Conservation (phyloP, 2,329 filamentous ascomycete species). For the Phoma sp. region DNA sequence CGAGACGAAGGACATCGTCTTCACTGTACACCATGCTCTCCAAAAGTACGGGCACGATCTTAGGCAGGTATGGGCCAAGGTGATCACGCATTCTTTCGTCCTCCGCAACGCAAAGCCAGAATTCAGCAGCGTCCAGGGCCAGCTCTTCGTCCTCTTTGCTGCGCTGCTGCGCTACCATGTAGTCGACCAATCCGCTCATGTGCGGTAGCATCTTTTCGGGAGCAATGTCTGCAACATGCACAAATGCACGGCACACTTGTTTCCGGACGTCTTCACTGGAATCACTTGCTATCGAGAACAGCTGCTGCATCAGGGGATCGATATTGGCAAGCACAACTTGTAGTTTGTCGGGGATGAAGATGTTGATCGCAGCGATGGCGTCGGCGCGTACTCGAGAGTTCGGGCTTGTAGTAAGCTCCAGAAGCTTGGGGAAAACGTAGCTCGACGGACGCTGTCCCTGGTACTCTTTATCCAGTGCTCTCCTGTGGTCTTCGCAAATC, state of each 20-base stretch:
- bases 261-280: conserved; percentile 80
- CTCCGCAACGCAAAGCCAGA: conserved; percentile 94
- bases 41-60: conserved; percentile 88
- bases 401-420: conserved; percentile 81
- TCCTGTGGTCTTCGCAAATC: conserved; percentile 95
- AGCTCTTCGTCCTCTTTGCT: conserved; percentile 82
- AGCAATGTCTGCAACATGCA: conserved; percentile 86
- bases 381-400: conserved; percentile 78
- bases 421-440: conserved; percentile 86
- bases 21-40: conserved; percentile 96
- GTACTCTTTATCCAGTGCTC: conserved; percentile 83
- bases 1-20: conserved; percentile 86
- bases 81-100: conserved; percentile 78
- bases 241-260: conserved; percentile 92
- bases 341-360: conserved; percentile 86
- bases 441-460: conserved; percentile 86
- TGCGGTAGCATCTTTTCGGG: conserved; percentile 91
- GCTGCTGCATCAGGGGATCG: conserved; percentile 78
- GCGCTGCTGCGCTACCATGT: conserved; percentile 88
- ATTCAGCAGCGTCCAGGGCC: conserved; percentile 93
- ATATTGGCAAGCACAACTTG: conserved; percentile 81
- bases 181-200: conserved; percentile 85
- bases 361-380: conserved; percentile 84
- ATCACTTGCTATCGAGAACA: conserved; percentile 83
- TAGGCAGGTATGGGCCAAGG: conserved; percentile 77